Percentiles rank a stretch among this genome's conserved stretches.
phyloP scores from a whole-genome alignment of 2,329 filamentous ascomycete genomes.

The Arthroderma sp. region DNA sequence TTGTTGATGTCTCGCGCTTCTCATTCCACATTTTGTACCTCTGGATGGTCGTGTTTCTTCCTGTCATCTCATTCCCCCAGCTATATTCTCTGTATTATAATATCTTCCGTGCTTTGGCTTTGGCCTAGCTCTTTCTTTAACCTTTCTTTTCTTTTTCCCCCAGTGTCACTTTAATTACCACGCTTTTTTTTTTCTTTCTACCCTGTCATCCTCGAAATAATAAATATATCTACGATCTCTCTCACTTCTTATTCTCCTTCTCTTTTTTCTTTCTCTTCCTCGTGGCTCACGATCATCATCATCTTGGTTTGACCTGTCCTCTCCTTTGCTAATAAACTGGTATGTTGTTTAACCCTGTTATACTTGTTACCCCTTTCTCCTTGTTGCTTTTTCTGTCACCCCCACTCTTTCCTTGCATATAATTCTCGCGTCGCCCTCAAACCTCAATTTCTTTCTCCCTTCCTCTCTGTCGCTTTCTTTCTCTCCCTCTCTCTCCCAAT shows the following conservation, averaged over 20 bases:
- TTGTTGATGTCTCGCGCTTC: too few species aligned
- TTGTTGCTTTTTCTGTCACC: conserved; percentile 1
- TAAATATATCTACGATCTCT: background rate
- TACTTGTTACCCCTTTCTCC: background rate
- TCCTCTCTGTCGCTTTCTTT: conserved; percentile 2
- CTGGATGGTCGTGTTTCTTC: too few species aligned
- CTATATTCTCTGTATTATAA: too few species aligned
- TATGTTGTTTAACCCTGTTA: too few species aligned
- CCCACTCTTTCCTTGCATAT: background rate
- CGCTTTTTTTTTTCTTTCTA: too few species aligned
- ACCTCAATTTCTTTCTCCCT: background rate
- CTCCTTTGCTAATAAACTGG: background rate
- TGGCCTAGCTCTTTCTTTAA: too few species aligned
- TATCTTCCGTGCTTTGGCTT: too few species aligned
- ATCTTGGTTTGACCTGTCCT: background rate
- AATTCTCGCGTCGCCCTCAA: conserved; percentile 1
- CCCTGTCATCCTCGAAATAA: background rate
- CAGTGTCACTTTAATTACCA: too few species aligned
- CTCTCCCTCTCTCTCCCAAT: conserved; percentile 3
- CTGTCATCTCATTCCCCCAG: too few species aligned
- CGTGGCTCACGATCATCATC: background rate
- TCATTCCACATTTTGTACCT: too few species aligned
- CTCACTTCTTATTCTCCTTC: conserved; percentile 2
- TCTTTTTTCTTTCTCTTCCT: conserved; percentile 1
- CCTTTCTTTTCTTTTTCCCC: too few species aligned